Evolutionary conservation across 371 early-diverging fungal species (phyloP), one percentile per base, ranked within the genome.

Genomic region (Apophysomyces trapeziformis): DNA sequence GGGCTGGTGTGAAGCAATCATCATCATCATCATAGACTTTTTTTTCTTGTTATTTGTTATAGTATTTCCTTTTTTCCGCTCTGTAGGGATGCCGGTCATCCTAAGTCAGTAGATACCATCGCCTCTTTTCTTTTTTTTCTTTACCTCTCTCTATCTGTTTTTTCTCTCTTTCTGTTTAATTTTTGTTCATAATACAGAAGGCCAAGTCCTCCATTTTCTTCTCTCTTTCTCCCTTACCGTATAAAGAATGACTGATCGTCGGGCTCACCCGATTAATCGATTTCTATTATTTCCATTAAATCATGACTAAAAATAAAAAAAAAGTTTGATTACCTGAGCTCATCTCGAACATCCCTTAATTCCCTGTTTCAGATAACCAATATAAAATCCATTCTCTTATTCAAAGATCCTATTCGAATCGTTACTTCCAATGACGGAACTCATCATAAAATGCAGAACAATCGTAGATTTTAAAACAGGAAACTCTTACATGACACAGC

Each of bases 81-180:
- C 54, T 50, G 54, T 26, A 21, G 32, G 21, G 54, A 50, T 50
- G 54, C 54, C 21, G 54, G 54, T 50, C 54, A 50, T 50, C 54
- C 54, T 7, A 26, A 9, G 54, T 7, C 54, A 50, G 54, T 50
- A 50, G 54, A 50, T 93, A 89, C 74, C 95, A 95, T 76, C 88
- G 95, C 57, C 95, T 95, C 6, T 76, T 96, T 54, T 91, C 89
- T 46, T 92, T 92, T 65, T 95, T 85, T 73, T 91, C 92, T 50
- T 93, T 94, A 82, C 90, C 93, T 61, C 54, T 50, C 21, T 5
- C 54, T 50, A 9, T 21, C 21, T n/a, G 9, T 50, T 21, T 11
- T 21, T 50, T 50, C 1, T 50, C 54, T 21, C 54, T 50, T 21
- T 50, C 54, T 50, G 16, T 21, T 50, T 50, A 18, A 9, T 50